These are phyloP conservation scores for Pelagomonas calceolata DNA, from an alignment of 108 stramenopile genomes.

Conservation along the genomic window DNA sequence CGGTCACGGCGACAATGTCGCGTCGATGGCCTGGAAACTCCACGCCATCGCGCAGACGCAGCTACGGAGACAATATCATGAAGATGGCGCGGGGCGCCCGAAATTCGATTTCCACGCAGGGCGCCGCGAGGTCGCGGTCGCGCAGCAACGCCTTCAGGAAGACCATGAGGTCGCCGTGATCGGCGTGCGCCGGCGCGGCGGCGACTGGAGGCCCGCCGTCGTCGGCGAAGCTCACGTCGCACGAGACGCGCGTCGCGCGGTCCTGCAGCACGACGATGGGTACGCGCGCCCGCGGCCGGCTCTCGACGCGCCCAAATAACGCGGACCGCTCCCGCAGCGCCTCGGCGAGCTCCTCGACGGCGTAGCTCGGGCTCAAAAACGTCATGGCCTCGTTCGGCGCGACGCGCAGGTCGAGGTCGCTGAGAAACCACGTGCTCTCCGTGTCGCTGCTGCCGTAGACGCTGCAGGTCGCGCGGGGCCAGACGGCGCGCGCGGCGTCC, in stretches of 20 bases:
- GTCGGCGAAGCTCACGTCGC: not conserved
- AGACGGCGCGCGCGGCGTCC: not conserved
- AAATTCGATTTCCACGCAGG: no score
- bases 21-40: no score
- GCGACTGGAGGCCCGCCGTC: not conserved
- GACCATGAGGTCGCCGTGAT: conserved; percentile 14
- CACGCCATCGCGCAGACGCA: no score
- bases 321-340: not conserved
- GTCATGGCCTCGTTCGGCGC: not conserved
- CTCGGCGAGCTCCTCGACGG: not conserved
- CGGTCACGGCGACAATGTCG: no score
- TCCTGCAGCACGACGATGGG: not conserved
- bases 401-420: not conserved
- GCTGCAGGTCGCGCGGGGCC: not conserved
- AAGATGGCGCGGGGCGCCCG: no score
- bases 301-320: not conserved
- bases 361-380: not conserved
- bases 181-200: not conserved
- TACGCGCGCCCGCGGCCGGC: not conserved
- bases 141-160: conserved; percentile 58
- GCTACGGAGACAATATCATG: no score
- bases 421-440: not conserved
- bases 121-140: conserved; percentile 71
- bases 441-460: not conserved
- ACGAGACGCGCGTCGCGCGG: not conserved